Base-by-base conservation (phyloP, 2,329 filamentous ascomycete genomes). In the Didymella pinodella region DNA sequence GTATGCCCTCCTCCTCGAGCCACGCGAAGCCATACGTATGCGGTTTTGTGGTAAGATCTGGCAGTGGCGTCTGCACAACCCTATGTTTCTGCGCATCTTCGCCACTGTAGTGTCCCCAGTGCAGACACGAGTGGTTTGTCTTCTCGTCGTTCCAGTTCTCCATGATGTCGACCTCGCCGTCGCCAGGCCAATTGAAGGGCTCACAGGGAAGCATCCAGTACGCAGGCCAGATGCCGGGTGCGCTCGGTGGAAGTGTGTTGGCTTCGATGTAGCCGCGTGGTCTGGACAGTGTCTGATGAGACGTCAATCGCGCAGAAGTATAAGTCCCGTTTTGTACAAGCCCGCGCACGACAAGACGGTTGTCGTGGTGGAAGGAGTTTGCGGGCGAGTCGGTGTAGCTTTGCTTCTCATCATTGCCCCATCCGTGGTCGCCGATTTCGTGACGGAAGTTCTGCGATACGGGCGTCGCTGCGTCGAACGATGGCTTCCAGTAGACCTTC, bases 331-430 rank as follows among this genome's bases (percentile, higher is more conserved):
- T 66, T 41, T 77, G 68, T 12, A 79, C 79, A 11, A 87, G 70
- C 6, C 82, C 85, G 16, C 85, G 80, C 2, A 88, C 68, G 20
- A 88, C 78, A 0, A 88, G 78, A 54, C 81, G 80, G 26, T 80
- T 78, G 54, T 85, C 79, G 12, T 78, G 78, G 66, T 86, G 79
- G 69, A 87, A 88, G 22, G 81, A 81, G 66, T 87, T 87, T 4
- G 76, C 67, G 0, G 79, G 70, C 11, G 75, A 71, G 32, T 80
- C 75, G 6, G 83, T 83, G 69, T 88, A 88, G 74, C 84, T 82
- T 72, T 88, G 81, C 48, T 84, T 76, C 75, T 88, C 85, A 60
- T 85, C 82, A 67, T 88, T 88, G 22, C 85, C 85, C 85, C 85
- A 88, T 36, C 85, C 85, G 66, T 85, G 81, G n/a, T 80, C 81